Base-by-base conservation (phyloP, 208 protist genomes). In the Leishmania amazonensis region DNA sequence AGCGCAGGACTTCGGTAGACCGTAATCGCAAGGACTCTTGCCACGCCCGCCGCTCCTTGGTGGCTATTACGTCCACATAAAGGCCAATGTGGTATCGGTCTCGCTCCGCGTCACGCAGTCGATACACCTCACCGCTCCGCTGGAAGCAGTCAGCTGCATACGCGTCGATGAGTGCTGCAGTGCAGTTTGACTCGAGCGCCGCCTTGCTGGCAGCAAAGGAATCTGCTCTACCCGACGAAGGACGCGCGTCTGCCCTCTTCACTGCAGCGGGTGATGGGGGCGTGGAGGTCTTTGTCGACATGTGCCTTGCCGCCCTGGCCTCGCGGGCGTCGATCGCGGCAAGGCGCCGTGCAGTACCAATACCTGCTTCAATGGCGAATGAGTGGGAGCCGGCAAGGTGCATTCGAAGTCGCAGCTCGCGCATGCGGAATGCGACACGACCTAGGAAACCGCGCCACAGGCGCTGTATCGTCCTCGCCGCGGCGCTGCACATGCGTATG, bases 41-140 rank as follows among this genome's bases (percentile, higher is more conserved):
- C 90, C 85, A 92, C 77, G 82, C 86, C 62, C 68, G 53, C 11
- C 90, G 91, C 70, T 89, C 81, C 42, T 89, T 87, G 74, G 88
- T 40, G 40, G 93, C 90, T 58, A 85, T 64, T 0, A 76, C 71
- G 38, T 93, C 89, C 2, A 88, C 80, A 83, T 87, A 93, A 42
- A 96, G 75, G 31, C 85, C 81, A 70, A 96, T 88, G 76, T 96
- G 88, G 65, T 89, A 93, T 17, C 68, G 49, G 79, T 95, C 91
- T 1, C 88, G 78, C 64, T 95, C 89, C 8, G 47, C 70, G 57
- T 94, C 86, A 3, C 72, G 86, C 40, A 84, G 42, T 1, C 62
- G 81, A 24, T 79, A 58, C 19, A 94, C 83, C 9, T 45, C 88
- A n/a, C 11, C 8, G 24, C 83, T 80, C 1, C 88, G 83, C 58